These are phyloP conservation scores for Syzygium jambos DNA, from an alignment of 345 rosid species.

Conservation along the genomic window DNA sequence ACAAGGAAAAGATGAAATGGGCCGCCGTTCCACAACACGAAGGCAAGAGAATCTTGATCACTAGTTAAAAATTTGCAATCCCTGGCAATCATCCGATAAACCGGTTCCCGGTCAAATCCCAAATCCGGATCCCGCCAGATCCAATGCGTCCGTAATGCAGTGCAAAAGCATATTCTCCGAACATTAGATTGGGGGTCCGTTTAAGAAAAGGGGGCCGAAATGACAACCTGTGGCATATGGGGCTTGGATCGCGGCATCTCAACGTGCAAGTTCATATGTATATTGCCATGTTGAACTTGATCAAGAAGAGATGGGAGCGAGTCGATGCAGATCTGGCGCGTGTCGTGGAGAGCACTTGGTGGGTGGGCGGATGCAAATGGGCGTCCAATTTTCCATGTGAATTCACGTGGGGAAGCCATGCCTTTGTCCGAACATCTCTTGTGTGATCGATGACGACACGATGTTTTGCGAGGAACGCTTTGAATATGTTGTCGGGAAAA, in stretches of 20 bases:
- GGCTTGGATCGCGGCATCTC: neutral
- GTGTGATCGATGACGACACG: neutral
- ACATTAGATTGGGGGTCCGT: neutral
- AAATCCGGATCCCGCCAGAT: neutral
- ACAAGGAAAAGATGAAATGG: neutral
- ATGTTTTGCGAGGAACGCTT: neutral
- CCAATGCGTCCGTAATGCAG: neutral
- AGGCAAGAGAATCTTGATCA: neutral
- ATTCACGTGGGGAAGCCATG: neutral
- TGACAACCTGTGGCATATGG: neutral
- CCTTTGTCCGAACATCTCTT: neutral
- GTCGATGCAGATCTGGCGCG: neutral
- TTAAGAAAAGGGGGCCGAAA: neutral
- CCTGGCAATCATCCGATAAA: neutral
- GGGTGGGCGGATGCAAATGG: no score
- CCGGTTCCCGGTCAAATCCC: neutral
- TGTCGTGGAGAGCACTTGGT: neutral
- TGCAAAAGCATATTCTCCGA: neutral
- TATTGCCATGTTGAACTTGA: neutral
- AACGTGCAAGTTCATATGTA: neutral
- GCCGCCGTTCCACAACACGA: neutral
- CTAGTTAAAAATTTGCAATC: neutral
- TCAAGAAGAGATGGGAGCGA: accelerated
- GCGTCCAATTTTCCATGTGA: neutral
- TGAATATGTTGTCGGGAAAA: neutral